Base-by-base conservation (phyloP, 768 basidiomycete species). In the Suillus discolor region DNA sequence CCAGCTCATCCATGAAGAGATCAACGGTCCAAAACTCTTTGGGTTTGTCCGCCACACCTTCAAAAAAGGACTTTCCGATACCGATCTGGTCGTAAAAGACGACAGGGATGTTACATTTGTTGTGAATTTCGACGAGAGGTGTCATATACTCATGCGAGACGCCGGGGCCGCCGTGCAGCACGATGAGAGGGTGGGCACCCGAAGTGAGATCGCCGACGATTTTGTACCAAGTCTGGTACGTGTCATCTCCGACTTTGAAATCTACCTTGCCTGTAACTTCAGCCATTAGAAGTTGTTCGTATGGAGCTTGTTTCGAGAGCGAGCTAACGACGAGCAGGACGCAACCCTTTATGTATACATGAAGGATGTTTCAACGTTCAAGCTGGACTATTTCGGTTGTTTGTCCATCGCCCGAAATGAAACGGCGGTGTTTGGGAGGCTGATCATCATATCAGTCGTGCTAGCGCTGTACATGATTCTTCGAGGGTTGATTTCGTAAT, bases 101-200 rank as follows among this genome's bases (percentile, higher is more conserved):
- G 60, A 83, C 74, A 16, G 82, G 77, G 54, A 75, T 76, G 8
- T 55, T 55, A 12, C 18, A 55, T 55, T 36, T 34, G 20, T 34
- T 55, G 31, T n/a, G 20, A 55, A 82, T 75, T 62, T 80, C 77
- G 42, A 61, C 67, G 45, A 77, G 62, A 8, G 36, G 8, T 23
- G 74, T 65, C 61, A 85, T 72, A 69, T 83, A 83, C 57, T 78
- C 71, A 62, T 82, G 80, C 18, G 77, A 69, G 4, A 76, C 66
- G 4, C 87, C 85, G 11, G 85, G 86, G 7, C 86, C 86, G 20
- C 85, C 86, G 65, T 87, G 87, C 6, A 87, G 75, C 4, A 78
- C 72, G 63, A 88, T 75, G 53, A 87, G 79, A 23, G 87, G 85
- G 16, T 77, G 75, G 25, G 69, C 62, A 20, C 71, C 69, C 9